Conservation (phyloP, 139 green algal species). For the Monoraphidium neglectum region DNA sequence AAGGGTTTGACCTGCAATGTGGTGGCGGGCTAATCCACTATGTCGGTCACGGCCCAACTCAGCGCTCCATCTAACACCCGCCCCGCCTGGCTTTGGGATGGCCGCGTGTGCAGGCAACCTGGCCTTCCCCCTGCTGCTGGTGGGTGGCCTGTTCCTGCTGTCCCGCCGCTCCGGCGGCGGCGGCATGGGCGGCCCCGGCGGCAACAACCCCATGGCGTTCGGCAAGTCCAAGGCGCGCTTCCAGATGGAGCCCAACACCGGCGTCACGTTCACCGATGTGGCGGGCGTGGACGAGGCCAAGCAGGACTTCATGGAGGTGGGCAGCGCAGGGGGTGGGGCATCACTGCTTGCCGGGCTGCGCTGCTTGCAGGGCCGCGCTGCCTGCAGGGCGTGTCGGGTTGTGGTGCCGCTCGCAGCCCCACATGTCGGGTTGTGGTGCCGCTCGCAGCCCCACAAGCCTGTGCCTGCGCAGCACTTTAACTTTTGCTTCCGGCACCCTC, state of each 20-base stretch:
- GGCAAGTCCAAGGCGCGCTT: constrained; percentile 92
- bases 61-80: too few species aligned
- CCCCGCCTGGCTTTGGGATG: not conserved
- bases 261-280: constrained; percentile 97
- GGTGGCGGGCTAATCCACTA: too few species aligned
- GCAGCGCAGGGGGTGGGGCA: not conserved
- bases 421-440: too few species aligned
- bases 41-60: too few species aligned
- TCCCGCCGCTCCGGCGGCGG: constrained; percentile 74
- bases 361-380: too few species aligned
- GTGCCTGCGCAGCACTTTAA: too few species aligned
- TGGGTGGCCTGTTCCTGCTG: constrained; percentile 99
- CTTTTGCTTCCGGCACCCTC: too few species aligned
- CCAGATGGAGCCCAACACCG: constrained; percentile 99
- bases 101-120: constrained; percentile 86
- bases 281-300: constrained; percentile 99
- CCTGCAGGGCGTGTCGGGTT: too few species aligned
- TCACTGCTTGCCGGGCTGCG: too few species aligned
- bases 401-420: too few species aligned
- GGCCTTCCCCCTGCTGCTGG: constrained; percentile 98
- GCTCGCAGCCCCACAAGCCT: too few species aligned
- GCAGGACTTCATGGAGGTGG: constrained; percentile 98
- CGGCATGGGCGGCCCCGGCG: constrained; percentile 84
- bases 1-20: too few species aligned
- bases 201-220: constrained; percentile 98